These are phyloP conservation scores for Penicillium daleae DNA, from an alignment of 495 filamentous ascomycete genomes.

Conservation along the genomic window DNA sequence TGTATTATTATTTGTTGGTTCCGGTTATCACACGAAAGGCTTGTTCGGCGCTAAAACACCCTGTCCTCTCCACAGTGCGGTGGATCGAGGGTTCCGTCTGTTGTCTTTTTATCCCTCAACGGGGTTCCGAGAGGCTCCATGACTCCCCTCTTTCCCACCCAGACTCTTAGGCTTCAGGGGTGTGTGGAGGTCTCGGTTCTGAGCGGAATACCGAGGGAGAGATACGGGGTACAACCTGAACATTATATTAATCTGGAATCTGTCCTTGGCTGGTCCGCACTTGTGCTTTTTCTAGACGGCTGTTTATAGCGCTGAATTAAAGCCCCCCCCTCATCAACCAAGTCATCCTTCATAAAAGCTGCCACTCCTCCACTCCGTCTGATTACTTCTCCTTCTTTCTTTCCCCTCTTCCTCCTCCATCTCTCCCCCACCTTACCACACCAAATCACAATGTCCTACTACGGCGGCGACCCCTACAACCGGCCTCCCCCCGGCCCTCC, in stretches of 20 bases:
- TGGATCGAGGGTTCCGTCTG: neutral
- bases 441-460: constrained; percentile 35
- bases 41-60: constrained; percentile 17
- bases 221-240: too few species aligned
- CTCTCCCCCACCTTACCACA: constrained; percentile 10
- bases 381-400: constrained; percentile 1
- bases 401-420: neutral
- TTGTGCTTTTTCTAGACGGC: neutral
- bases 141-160: neutral
- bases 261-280: neutral
- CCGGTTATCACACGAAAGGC: neutral
- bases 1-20: neutral
- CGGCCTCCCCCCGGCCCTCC: constrained; percentile 25
- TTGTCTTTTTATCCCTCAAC: constrained; percentile 3
- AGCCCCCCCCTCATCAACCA: neutral
- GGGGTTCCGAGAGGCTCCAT: neutral
- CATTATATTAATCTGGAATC: constrained; percentile 1
- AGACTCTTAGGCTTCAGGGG: neutral
- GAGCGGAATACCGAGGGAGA: constrained; percentile 13
- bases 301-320: neutral
- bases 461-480: constrained; percentile 31
- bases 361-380: neutral
- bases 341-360: neutral
- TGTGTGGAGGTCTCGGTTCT: constrained; percentile 20
- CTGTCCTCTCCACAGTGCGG: constrained; percentile 2